phyloP scores from a whole-genome alignment of 164 flowering plant genomes.

The Echeveria elegans region DNA sequence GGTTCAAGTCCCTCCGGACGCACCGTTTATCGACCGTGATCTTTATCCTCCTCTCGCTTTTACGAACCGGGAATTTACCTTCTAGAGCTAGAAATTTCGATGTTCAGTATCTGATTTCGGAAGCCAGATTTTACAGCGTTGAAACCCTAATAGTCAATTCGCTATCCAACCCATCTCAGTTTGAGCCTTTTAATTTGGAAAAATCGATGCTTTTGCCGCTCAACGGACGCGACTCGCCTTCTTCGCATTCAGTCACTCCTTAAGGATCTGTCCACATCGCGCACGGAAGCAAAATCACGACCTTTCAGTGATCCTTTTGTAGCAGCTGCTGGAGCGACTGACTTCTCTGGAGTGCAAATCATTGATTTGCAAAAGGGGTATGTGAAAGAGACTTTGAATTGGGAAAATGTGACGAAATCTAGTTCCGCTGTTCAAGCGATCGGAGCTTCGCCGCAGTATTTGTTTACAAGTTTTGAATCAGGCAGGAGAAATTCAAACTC shows the following conservation, averaged over 20 bases:
- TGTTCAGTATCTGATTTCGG: constrained; percentile 55
- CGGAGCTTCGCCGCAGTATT: constrained; percentile 40
- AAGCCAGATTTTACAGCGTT: constrained; percentile 64
- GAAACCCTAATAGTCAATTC: constrained; percentile 44
- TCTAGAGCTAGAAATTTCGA: constrained; percentile 63
- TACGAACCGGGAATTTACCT: constrained; percentile 74
- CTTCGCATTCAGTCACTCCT: constrained; percentile 55
- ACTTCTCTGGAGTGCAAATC: no score
- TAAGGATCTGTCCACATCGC: constrained; percentile 71
- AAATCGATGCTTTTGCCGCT: constrained; percentile 47
- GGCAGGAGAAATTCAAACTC: no score
- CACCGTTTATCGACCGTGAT: constrained; percentile 86
- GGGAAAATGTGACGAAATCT: constrained; percentile 64
- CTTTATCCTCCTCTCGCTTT: constrained; percentile 72
- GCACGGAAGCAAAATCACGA: constrained; percentile 86
- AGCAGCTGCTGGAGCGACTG: no score
- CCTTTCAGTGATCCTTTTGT: constrained; percentile 87
- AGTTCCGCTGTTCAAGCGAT: constrained; percentile 75
- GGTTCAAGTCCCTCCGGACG: no score
- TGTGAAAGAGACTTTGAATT: no score
- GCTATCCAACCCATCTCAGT: constrained; percentile 59
- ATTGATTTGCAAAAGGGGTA: no score
- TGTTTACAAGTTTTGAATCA: no score
- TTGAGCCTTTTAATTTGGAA: constrained; percentile 68
- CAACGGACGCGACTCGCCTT: constrained; percentile 74